Percentiles rank a stretch among this genome's conserved stretches.
phyloP scores from a whole-genome alignment of 495 filamentous ascomycete genomes.

The Usnea hakonensis region DNA sequence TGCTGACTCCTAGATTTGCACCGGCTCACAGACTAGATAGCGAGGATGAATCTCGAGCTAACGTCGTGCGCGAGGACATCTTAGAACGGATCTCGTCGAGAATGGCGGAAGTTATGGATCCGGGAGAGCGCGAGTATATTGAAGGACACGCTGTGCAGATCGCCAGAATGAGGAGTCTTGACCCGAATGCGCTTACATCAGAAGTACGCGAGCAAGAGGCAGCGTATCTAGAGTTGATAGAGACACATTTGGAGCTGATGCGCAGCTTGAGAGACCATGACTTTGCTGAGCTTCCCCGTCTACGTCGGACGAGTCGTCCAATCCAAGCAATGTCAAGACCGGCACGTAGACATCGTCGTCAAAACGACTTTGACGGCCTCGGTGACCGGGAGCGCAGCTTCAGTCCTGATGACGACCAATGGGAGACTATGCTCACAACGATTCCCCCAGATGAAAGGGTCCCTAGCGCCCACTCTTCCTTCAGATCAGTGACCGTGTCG shows the following conservation, averaged over 20 bases:
- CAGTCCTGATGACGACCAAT: slow-evolving; percentile 65
- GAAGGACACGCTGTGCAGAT: slow-evolving; percentile 9
- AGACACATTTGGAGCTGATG: slow-evolving; percentile 12
- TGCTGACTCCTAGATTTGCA: slow-evolving; percentile 41
- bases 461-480: slow-evolving; percentile 74
- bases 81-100: slow-evolving; percentile 9
- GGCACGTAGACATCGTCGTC: slow-evolving; percentile 21
- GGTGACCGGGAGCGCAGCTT: slow-evolving; percentile 77
- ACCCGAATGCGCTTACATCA: slow-evolving; percentile 4
- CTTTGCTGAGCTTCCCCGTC: slow-evolving; percentile 14
- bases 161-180: slow-evolving; percentile 16
- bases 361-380: slow-evolving; percentile 55
- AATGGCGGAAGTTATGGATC: slow-evolving; percentile 11
- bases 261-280: slow-evolving; percentile 12
- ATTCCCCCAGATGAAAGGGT: slow-evolving; percentile 73
- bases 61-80: slow-evolving; percentile 7
- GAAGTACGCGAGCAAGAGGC: slow-evolving; percentile 17
- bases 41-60: slow-evolving; percentile 3
- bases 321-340: not conserved
- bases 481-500: slow-evolving; percentile 56
- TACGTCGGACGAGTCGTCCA: slow-evolving; percentile 19
- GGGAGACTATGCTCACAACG: slow-evolving; percentile 74
- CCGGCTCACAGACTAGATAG: slow-evolving; percentile 34
- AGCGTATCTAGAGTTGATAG: slow-evolving; percentile 13
- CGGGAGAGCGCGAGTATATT: slow-evolving; percentile 10